A percentile compares a stretch with the other conserved stretches of the same genome.
phyloP scores from a whole-genome alignment of 495 filamentous ascomycete genomes.

The Podospora sp. region DNA sequence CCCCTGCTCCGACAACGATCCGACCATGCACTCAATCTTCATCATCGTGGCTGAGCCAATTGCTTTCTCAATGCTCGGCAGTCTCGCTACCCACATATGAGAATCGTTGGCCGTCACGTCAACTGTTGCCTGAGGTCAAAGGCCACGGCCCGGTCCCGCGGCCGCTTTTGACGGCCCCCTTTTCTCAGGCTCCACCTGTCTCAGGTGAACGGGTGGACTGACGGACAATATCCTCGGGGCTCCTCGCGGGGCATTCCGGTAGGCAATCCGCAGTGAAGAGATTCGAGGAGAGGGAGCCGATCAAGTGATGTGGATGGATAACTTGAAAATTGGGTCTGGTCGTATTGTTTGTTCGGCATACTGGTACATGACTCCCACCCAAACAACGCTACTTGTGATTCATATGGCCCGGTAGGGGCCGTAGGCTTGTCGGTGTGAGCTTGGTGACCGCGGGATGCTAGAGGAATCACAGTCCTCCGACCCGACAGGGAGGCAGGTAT shows the following conservation, averaged over 20 bases:
- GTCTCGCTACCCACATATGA: background rate
- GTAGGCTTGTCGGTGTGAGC: background rate
- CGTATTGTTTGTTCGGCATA: background rate
- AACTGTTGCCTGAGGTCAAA: background rate
- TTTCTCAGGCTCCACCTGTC: background rate
- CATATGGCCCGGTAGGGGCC: background rate
- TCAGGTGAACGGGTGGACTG: background rate
- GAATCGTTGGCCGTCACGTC: background rate
- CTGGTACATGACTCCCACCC: background rate
- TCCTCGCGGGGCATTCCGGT: background rate
- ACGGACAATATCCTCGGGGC: background rate
- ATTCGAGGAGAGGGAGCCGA: background rate
- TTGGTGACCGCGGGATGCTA: no score
- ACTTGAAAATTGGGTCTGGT: background rate
- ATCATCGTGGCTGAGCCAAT: background rate
- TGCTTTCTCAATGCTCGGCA: background rate
- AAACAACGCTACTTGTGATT: background rate
- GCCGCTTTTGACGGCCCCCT: background rate
- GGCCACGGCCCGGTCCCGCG: background rate
- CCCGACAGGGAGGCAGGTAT: no score
- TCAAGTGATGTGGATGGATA: background rate
- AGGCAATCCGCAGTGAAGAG: background rate
- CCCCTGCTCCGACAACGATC: background rate
- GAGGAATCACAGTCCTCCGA: no score
- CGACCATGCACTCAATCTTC: background rate